Conservation (phyloP, 805 yeast species). For the Zygoascus flipseniorum region DNA sequence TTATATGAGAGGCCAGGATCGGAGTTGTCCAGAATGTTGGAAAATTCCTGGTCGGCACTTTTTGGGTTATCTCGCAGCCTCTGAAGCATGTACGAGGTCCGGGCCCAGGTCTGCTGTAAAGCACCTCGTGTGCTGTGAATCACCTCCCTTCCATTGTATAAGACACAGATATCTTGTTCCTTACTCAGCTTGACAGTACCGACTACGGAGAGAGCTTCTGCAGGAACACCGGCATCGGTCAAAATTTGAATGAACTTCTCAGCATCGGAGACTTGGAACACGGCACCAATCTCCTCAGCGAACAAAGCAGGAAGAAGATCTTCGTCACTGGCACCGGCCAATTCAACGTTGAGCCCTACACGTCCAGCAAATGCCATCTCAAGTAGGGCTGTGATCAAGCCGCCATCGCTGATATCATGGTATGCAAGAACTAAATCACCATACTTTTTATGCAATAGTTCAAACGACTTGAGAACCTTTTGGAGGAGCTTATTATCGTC, state of each 20-base stretch:
- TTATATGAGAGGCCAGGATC: constrained; percentile 88
- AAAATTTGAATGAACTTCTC: constrained; percentile 50
- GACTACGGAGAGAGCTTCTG: constrained; percentile 47
- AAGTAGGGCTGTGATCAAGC: constrained; percentile 69
- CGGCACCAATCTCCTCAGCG: constrained; percentile 93
- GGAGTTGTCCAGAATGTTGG: constrained; percentile 60
- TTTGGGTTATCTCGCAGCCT: constrained; percentile 89
- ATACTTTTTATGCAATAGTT: constrained; percentile 57
- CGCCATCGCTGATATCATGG: constrained; percentile 97
- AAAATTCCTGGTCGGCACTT: constrained; percentile 79
- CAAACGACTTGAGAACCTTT: constrained; percentile 58
- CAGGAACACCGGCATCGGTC: constrained; percentile 45
- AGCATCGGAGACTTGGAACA: constrained; percentile 72
- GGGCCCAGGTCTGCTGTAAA: constrained; percentile 77
- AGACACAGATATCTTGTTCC: constrained; percentile 44
- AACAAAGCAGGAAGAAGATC: constrained; percentile 31
- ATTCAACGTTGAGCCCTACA: constrained; percentile 58
- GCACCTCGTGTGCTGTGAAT: constrained; percentile 52
- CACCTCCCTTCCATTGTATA: constrained; percentile 38
- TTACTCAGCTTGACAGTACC: constrained; percentile 47
- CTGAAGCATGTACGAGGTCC: constrained; percentile 85
- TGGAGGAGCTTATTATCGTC: constrained; percentile 57
- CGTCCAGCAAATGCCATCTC: constrained; percentile 98
- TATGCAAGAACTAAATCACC: constrained; percentile 64
- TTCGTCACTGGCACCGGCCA: constrained; percentile 34